Evolutionary conservation across 1,139 yeast species (phyloP).

Genomic region (Sugiyamaella japonica): DNA sequence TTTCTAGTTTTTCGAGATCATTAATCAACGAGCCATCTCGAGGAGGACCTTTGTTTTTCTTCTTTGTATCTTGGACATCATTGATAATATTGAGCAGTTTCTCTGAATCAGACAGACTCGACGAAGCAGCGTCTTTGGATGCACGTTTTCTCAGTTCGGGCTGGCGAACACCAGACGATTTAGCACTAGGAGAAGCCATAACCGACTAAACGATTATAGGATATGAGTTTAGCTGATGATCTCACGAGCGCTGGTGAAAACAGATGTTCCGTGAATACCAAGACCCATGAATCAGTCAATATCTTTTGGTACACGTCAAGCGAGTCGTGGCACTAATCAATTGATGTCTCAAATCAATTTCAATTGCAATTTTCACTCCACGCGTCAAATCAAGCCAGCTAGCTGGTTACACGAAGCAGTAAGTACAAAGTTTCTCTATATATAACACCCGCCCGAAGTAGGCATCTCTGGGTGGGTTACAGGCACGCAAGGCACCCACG

Average conservation of each 20-base stretch:
- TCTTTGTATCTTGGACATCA: conserved; percentile 2
- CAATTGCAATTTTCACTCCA: no score
- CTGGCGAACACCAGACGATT: conserved; percentile 14
- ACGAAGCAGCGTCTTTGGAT: not conserved
- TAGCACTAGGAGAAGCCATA: conserved; percentile 9
- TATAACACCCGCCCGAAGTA: not conserved
- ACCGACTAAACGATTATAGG: no score
- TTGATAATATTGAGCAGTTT: conserved; percentile 5
- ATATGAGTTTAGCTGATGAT: no score
- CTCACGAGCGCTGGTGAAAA: not conserved
- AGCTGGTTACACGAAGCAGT: no score
- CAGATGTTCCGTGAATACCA: not conserved
- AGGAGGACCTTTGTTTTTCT: not conserved
- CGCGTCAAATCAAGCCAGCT: no score
- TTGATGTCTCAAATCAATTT: no score
- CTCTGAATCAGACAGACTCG: not conserved
- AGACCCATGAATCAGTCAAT: not conserved
- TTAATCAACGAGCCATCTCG: conserved; percentile 13
- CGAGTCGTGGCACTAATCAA: not conserved
- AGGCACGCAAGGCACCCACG: not conserved
- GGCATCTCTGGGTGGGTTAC: not conserved
- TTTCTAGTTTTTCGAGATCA: conserved; percentile 41
- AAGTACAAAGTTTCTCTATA: not conserved
- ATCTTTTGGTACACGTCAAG: not conserved
- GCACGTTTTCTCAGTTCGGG: conserved; percentile 12